Conservation (phyloP, 345 rosid genomes). For the Pistacia atlantica region DNA sequence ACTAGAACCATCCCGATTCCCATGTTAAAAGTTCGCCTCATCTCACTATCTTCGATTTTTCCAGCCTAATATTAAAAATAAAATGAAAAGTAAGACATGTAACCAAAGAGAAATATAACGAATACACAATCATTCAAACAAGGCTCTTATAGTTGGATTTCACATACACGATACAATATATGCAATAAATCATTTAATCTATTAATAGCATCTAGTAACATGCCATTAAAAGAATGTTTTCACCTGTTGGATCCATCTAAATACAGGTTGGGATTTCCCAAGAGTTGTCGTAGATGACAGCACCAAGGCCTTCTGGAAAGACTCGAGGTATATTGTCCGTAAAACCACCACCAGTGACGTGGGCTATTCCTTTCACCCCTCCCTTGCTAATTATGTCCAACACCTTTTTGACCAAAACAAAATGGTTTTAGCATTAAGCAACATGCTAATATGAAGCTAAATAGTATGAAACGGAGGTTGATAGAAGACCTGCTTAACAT, state of each 20-base stretch:
- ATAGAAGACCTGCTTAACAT: slow-evolving; percentile 77
- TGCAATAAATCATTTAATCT: neutral
- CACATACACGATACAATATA: too few relatives aligned
- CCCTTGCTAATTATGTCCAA: slow-evolving; percentile 76
- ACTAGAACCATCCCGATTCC: slow-evolving; percentile 94
- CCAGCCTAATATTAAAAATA: slow-evolving; percentile 53
- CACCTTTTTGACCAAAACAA: slow-evolving; percentile 40
- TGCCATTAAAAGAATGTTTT: neutral
- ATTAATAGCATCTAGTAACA: neutral
- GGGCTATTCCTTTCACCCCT: slow-evolving; percentile 91
- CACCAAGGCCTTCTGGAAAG: slow-evolving; percentile 85
- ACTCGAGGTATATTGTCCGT: slow-evolving; percentile 88
- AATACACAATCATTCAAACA: neutral
- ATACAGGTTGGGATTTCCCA: slow-evolving; percentile 72
- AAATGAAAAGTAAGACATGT: neutral
- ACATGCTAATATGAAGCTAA: neutral
- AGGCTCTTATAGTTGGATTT: too few relatives aligned
- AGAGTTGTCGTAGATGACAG: slow-evolving; percentile 57
- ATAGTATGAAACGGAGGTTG: slow-evolving; percentile 6
- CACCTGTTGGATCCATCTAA: slow-evolving; percentile 96
- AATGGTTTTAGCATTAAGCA: neutral
- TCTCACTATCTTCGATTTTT: slow-evolving; percentile 74
- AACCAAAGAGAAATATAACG: neutral
- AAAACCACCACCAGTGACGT: slow-evolving; percentile 93
- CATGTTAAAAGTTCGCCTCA: slow-evolving; percentile 89